Evolutionary conservation across 2,329 filamentous ascomycete genomes (phyloP), one percentile per base, ranked within the genome.

Genomic region (Allantophomopsis lycopodina): DNA sequence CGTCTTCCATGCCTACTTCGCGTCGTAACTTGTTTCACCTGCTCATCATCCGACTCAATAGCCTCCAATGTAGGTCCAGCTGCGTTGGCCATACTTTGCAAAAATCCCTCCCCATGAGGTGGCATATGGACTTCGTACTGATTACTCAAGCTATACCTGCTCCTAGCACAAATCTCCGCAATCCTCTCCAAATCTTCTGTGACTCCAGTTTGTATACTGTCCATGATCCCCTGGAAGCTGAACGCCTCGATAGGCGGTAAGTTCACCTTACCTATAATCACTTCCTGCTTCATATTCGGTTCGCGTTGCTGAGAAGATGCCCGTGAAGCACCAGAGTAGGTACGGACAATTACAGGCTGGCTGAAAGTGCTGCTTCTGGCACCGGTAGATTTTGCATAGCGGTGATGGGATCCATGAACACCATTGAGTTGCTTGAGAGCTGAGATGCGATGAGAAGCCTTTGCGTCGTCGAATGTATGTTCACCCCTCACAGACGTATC

Each of bases 81-180:
- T 1, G 50, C 45, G 48, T 37, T 57, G 52, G 10, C n/a, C 46
- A 47, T 18, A 46, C 46, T 41, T 40, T 51, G 48, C 14, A 65
- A 37, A 43, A 75, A 73, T 3, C 75, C 73, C 1, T 70, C 71
- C 15, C 73, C 73, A 48, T 79, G 75, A 12, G 75, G 75, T 11
- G 69, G 61, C 43, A 78, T 71, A 47, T 80, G 76, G 6, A 77
- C 72, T 49, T 79, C 76, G 49, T 79, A 79, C 51, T 79, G 75
- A 53, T 78, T 77, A 55, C 74, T 78, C 38, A 79, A 53, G 32
- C 74, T 79, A 53, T 79, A 79, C 34, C 71, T 66, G 11, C 74
- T 79, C 28, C 71, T 65, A 31, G 76, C 76, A 56, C 75, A 80
- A 23, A 80, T 79, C 54, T 79, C 75, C 10, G 76, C 76, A 49